phyloP scores from a whole-genome alignment of 768 basidiomycete genomes.

The Serendipita vermifera region DNA sequence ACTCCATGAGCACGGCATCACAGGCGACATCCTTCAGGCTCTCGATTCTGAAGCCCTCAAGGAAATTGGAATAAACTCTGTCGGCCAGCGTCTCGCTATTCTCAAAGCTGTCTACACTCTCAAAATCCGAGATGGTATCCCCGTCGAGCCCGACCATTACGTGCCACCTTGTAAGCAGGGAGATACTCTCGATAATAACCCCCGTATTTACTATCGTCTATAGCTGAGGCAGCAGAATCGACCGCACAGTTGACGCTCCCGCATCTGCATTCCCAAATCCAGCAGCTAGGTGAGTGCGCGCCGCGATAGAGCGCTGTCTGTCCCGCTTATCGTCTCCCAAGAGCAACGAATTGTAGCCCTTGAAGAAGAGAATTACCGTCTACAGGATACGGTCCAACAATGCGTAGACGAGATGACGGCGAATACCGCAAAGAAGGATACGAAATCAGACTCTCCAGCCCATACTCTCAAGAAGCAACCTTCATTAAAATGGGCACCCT shows the following conservation, averaged over 20 bases:
- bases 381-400: constrained; percentile 48
- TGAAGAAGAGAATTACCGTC: constrained; percentile 64
- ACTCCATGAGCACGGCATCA: constrained; percentile 78
- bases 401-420: constrained; percentile 50
- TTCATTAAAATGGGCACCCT: constrained; percentile 83
- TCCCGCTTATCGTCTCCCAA: constrained; percentile 11
- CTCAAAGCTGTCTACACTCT: constrained; percentile 84
- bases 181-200: background rate
- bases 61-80: constrained; percentile 73
- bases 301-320: background rate
- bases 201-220: constrained; percentile 19
- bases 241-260: constrained; percentile 46
- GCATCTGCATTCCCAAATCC: constrained; percentile 49
- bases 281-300: constrained; percentile 53
- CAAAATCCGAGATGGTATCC: constrained; percentile 72
- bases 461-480: constrained; percentile 48
- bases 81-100: constrained; percentile 85
- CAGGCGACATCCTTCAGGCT: constrained; percentile 76
- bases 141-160: constrained; percentile 73
- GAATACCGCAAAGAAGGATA: constrained; percentile 7
- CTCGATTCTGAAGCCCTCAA: constrained; percentile 77
- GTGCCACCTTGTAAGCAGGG: constrained; percentile 68
- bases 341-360: constrained; percentile 59
- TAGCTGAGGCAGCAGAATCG: constrained; percentile 49
- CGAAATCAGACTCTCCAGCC: background rate